Conservation (phyloP, 2,329 filamentous ascomycete species). For the Knufia petricola region DNA sequence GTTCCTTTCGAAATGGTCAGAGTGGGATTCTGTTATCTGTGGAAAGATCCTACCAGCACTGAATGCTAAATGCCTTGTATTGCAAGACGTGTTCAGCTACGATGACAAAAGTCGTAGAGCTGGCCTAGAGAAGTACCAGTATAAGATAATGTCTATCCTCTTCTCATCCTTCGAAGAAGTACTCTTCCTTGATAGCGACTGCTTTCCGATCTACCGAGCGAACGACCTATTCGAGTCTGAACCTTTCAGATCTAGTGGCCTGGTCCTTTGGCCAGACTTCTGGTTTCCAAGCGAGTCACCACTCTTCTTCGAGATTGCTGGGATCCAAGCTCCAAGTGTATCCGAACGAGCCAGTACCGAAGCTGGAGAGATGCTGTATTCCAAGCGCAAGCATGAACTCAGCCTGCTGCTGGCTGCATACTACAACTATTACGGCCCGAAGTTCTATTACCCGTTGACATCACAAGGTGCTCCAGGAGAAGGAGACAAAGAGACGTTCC, state of each 20-base stretch:
- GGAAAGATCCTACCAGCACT: constrained; percentile 29
- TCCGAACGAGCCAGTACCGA: constrained; percentile 31
- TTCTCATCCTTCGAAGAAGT: constrained; percentile 51
- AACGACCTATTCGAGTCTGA: constrained; percentile 41
- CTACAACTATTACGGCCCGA: constrained; percentile 41
- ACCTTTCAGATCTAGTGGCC: constrained; percentile 43
- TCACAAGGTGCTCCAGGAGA: constrained; percentile 40
- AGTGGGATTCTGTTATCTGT: constrained; percentile 33
- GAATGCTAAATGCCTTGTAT: constrained; percentile 31
- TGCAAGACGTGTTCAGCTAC: constrained; percentile 24
- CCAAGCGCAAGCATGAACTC: constrained; percentile 33
- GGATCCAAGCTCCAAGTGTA: constrained; percentile 27
- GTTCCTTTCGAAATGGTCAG: constrained; percentile 29
- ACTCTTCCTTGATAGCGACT: constrained; percentile 50
- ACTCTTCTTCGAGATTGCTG: constrained; percentile 34
- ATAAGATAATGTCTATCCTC: constrained; percentile 48
- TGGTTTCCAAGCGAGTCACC: constrained; percentile 37
- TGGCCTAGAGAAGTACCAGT: constrained; percentile 35
- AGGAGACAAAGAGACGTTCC: constrained; percentile 45
- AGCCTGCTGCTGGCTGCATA: constrained; percentile 40
- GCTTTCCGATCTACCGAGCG: constrained; percentile 40
- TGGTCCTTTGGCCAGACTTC: constrained; percentile 51
- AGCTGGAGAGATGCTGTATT: constrained; percentile 37
- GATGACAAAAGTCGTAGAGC: constrained; percentile 9
- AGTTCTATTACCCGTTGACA: constrained; percentile 37